phyloP scores from a whole-genome alignment of 1,284 basidiomycete genomes.

The Bjerkandera adusta region DNA sequence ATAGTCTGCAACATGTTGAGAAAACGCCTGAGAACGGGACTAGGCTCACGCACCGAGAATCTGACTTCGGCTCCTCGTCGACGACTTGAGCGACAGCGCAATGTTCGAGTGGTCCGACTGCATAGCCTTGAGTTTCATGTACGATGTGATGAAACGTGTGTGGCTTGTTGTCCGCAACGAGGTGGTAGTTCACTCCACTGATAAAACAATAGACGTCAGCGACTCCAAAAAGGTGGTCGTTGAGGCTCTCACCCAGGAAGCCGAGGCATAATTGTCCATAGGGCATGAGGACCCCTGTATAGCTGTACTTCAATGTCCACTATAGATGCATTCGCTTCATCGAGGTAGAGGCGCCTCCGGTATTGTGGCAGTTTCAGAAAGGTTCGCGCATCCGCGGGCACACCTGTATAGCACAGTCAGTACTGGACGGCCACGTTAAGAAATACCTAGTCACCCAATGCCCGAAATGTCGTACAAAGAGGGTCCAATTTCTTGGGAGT shows the following conservation, averaged over 20 bases:
- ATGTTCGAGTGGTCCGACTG: constrained; percentile 4
- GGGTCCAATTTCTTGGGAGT: background rate
- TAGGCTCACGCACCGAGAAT: too few species aligned
- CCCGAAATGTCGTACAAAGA: background rate
- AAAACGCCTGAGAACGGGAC: too few species aligned
- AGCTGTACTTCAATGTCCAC: too few species aligned
- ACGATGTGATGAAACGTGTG: background rate
- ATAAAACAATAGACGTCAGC: too few species aligned
- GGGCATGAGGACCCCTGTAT: background rate
- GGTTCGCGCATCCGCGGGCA: background rate
- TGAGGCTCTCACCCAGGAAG: too few species aligned
- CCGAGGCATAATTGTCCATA: background rate
- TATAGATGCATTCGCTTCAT: background rate
- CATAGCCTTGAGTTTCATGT: background rate
- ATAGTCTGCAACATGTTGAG: too few species aligned
- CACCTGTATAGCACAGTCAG: background rate
- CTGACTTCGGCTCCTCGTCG: background rate
- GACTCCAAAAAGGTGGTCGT: too few species aligned
- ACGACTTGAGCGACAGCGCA: background rate
- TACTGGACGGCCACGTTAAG: background rate
- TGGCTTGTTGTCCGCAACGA: background rate
- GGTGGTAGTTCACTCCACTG: background rate
- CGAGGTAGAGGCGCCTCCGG: background rate
- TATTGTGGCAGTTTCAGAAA: constrained; percentile 1
- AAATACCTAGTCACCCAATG: background rate